Evolutionary conservation across 345 rosid genomes (phyloP).

Genomic region (Populus pruinosa): DNA sequence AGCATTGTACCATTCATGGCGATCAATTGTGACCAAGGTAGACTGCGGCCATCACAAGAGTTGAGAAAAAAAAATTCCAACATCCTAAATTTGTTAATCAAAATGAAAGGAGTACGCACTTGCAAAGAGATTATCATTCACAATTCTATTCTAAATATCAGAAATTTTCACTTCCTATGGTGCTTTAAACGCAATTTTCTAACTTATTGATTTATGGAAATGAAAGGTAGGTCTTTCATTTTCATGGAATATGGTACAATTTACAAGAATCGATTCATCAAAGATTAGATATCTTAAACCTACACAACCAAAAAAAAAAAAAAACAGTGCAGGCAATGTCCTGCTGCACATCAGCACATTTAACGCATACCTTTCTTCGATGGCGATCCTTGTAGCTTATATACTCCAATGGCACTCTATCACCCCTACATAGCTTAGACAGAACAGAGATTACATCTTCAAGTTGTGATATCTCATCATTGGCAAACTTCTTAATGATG

Average conservation of each 20-base stretch:
- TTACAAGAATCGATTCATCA: too few species aligned
- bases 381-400: constrained; percentile 80
- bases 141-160: too few species aligned
- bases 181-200: too few species aligned
- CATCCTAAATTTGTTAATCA: neutral
- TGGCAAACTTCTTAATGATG: constrained; percentile 83
- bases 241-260: too few species aligned
- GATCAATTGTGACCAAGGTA: constrained; percentile 78
- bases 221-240: too few species aligned
- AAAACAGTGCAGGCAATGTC: neutral
- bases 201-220: too few species aligned
- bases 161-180: too few species aligned
- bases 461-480: constrained; percentile 68
- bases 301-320: too few species aligned
- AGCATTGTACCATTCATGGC: constrained; percentile 95
- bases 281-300: too few species aligned
- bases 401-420: constrained; percentile 89
- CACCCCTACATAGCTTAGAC: constrained; percentile 68
- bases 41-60: constrained; percentile 52
- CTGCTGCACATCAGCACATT: neutral
- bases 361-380: constrained; percentile 68
- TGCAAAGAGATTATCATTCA: too few species aligned
- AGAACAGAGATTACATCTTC: constrained; percentile 64
- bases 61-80: neutral
- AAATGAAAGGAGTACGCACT: neutral